Percentiles rank a stretch among this genome's conserved stretches.
Evolutionary conservation across 768 basidiomycete genomes (phyloP).

Genomic region (Lentinula lateritia): DNA sequence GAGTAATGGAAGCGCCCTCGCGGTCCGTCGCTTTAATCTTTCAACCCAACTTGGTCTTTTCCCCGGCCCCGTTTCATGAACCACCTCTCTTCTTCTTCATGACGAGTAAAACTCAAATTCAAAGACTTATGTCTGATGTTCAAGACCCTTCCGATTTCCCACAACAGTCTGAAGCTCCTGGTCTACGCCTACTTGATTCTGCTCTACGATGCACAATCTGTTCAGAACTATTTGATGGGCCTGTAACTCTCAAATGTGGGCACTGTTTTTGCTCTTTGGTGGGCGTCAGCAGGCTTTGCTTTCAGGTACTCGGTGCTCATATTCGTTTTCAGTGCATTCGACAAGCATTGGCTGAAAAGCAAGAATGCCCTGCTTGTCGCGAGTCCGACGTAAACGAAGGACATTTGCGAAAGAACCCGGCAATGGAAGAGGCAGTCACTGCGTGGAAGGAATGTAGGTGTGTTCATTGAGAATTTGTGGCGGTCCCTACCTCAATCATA

Average conservation of each 20-base stretch:
- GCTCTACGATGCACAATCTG: slow-evolving; percentile 74
- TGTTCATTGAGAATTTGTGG: slow-evolving; percentile 8
- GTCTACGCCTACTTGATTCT: slow-evolving; percentile 58
- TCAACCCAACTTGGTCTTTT: not conserved
- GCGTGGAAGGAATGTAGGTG: slow-evolving; percentile 74
- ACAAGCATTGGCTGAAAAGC: slow-evolving; percentile 46
- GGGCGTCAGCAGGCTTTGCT: slow-evolving; percentile 16
- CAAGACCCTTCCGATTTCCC: slow-evolving; percentile 73
- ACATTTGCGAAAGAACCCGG: slow-evolving; percentile 61
- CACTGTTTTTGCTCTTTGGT: slow-evolving; percentile 82
- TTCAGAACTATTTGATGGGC: slow-evolving; percentile 65
- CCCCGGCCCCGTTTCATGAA: not conserved
- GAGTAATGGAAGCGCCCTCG: not conserved
- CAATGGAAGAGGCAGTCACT: slow-evolving; percentile 62
- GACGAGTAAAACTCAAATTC: not conserved
- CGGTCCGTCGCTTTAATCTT: not conserved
- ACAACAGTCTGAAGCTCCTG: slow-evolving; percentile 30
- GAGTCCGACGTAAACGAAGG: slow-evolving; percentile 48
- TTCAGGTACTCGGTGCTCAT: not conserved
- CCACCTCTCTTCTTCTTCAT: not conserved
- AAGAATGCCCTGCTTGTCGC: slow-evolving; percentile 72
- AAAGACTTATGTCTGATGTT: slow-evolving; percentile 27
- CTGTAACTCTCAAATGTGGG: slow-evolving; percentile 69
- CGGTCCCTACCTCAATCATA: not conserved
- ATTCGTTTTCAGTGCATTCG: slow-evolving; percentile 58